Evolutionary conservation across 2,329 filamentous ascomycete genomes (phyloP).

Genomic region (Fusarium sp.): DNA sequence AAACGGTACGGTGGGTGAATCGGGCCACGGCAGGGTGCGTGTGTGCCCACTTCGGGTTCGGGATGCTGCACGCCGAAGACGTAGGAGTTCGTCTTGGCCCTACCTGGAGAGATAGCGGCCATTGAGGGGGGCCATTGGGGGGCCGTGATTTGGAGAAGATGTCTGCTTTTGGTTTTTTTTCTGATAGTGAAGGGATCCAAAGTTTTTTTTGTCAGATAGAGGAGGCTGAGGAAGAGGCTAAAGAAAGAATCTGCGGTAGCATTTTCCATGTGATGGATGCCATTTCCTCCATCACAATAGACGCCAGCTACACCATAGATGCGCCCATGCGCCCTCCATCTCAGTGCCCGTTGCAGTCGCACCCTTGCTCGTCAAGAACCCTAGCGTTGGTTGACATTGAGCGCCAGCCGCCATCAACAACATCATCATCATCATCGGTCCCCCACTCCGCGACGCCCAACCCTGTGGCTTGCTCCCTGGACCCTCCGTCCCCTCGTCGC

Average conservation of each 20-base stretch:
- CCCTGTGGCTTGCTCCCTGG: slow-evolving; percentile 29
- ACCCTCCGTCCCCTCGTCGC: slow-evolving; percentile 9
- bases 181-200: not conserved
- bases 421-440: slow-evolving; percentile 36
- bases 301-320: slow-evolving; percentile 17
- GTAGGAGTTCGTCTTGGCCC: slow-evolving; percentile 29
- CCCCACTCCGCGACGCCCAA: slow-evolving; percentile 37
- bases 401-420: slow-evolving; percentile 23
- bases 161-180: not conserved
- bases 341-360: not conserved
- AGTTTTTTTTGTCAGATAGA: slow-evolving; percentile 5
- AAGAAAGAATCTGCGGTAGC: not conserved
- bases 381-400: not conserved
- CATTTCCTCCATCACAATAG: slow-evolving; percentile 21
- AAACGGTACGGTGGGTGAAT: slow-evolving; percentile 35
- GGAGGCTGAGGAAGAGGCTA: not conserved
- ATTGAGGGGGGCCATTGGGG: not conserved
- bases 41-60: slow-evolving; percentile 41
- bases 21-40: slow-evolving; percentile 46
- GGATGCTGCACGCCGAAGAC: slow-evolving; percentile 41
- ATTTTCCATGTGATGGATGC: slow-evolving; percentile 37
- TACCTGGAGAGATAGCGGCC: not conserved
- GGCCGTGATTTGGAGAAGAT: not conserved
- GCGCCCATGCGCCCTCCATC: slow-evolving; percentile 12
- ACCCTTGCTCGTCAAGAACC: slow-evolving; percentile 3